A percentile compares a stretch with the other conserved stretches of the same genome.
Conservation (phyloP, 805 yeast species). For the Yamadazyma tumulicola region DNA sequence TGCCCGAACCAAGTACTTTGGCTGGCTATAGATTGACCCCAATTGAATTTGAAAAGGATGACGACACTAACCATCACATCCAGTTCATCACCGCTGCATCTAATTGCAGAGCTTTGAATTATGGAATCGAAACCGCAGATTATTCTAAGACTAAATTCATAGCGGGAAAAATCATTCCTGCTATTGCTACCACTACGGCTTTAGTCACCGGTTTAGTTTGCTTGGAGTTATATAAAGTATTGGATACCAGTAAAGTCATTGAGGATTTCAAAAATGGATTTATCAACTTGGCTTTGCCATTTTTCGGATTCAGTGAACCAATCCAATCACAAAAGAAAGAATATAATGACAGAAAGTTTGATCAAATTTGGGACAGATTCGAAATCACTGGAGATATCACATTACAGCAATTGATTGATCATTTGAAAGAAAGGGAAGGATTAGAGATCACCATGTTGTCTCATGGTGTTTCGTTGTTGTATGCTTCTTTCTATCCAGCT, state of each 20-base stretch:
- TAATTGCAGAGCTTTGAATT: constrained; percentile 91
- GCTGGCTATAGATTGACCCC: constrained; percentile 85
- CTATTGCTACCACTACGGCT: constrained; percentile 99
- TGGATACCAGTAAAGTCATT: constrained; percentile 73
- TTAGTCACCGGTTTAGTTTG: constrained; percentile 93
- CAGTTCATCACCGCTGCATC: constrained; percentile 96
- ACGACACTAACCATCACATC: constrained; percentile 93
- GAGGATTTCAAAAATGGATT: constrained; percentile 17
- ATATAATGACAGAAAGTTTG: constrained; percentile 76
- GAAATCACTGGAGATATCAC: constrained; percentile 76
- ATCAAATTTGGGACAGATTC: constrained; percentile 94
- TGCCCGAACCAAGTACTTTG: constrained; percentile 85
- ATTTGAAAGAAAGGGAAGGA: constrained; percentile 79
- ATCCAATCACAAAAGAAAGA: constrained; percentile 78
- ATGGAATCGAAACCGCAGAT: constrained; percentile 85
- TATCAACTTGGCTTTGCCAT: constrained; percentile 60
- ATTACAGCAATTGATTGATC: constrained; percentile 65
- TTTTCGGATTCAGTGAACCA: constrained; percentile 96
- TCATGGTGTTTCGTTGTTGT: constrained; percentile 81
- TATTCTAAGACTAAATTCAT: constrained; percentile 89
- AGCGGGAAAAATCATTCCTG: constrained; percentile 98
- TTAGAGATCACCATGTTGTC: constrained; percentile 89
- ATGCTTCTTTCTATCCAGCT: constrained; percentile 92
- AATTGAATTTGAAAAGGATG: constrained; percentile 98
- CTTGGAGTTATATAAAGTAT: constrained; percentile 88